Evolutionary conservation across 202 grass and related monocot genomes (phyloP), one percentile per base, ranked within the genome.

Genomic region (Zoysia matrella): DNA sequence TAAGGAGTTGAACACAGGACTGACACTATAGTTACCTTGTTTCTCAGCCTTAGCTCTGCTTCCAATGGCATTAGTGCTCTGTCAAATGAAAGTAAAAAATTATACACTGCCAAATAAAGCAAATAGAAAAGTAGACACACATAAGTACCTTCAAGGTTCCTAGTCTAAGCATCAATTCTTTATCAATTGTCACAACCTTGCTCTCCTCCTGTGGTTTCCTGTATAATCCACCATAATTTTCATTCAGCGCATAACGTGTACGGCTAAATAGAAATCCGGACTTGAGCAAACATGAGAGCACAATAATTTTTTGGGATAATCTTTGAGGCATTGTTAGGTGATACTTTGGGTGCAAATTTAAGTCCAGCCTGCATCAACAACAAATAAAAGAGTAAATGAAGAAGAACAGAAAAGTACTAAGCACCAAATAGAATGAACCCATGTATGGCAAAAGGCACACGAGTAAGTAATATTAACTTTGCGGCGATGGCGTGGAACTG

Each of bases 131-230:
- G 15, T 45, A 56, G 41, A n/a, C n/a, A 53, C 1, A 44, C 61
- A 52, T 30, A 78, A 77, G 67, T 67, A 88, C 86, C 76, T 70
- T 48, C 18, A 58, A 40, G 36, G 2, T 66, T 67, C 66, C 70
- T 71, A 76, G 56, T 60, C 48, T 75, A 60, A n/a, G 49, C 65
- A 81, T 13, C 50, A 88, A 0, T 15, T 80, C 50, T 49, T 80
- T 88, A 84, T 68, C 76, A 57, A 88, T 44, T 80, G 81, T 12
- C 22, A 51, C 2, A 67, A 11, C 11, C 68, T 88, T 66, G 41
- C 5, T 74, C 55, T 80, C 76, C 76, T 88, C 76, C 70, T 63
- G 4, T 51, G 30, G 82, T 71, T 84, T 71, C 71, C 86, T 88
- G 30, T 50, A 84, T 3, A 64, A 74, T 60, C 11, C 60, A 83